Evolutionary conservation across 2,329 filamentous ascomycete species (phyloP).

Genomic region (Myriosclerotinia scirpicola): DNA sequence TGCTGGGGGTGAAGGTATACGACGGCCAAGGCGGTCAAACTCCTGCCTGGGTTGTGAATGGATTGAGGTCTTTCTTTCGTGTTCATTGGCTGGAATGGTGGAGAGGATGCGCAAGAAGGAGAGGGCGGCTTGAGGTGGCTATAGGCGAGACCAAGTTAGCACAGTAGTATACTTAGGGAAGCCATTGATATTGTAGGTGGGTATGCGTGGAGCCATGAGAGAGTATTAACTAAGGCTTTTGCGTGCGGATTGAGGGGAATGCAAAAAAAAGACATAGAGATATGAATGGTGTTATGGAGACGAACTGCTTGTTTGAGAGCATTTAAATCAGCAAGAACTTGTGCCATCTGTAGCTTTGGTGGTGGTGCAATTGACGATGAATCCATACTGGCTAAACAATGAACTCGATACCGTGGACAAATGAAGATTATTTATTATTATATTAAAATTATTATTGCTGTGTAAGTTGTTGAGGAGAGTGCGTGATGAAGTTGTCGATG

Average conservation of each 20-base stretch:
- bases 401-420: neutral
- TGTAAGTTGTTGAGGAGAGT: neutral
- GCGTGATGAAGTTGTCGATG: neutral
- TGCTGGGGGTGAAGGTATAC: neutral
- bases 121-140: constrained; percentile 13
- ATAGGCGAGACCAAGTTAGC: neutral
- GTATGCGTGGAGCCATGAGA: neutral
- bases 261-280: too few species aligned
- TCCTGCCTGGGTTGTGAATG: neutral
- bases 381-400: neutral
- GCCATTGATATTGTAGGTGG: neutral
- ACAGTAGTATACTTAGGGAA: neutral
- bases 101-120: constrained; percentile 16
- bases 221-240: neutral
- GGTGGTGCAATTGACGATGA: neutral
- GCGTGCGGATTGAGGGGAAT: neutral
- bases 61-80: constrained; percentile 15
- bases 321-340: constrained; percentile 25
- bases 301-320: constrained; percentile 22
- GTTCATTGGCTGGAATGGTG: neutral
- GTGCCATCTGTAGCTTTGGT: constrained; percentile 18
- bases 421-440: neutral
- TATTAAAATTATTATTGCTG: neutral
- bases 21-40: constrained; percentile 17
- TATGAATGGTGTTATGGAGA: neutral